A percentile compares a stretch with the other conserved stretches of the same genome.
phyloP scores from a whole-genome alignment of 2,329 filamentous ascomycete genomes.

The Dryadomyces sulphureus region DNA sequence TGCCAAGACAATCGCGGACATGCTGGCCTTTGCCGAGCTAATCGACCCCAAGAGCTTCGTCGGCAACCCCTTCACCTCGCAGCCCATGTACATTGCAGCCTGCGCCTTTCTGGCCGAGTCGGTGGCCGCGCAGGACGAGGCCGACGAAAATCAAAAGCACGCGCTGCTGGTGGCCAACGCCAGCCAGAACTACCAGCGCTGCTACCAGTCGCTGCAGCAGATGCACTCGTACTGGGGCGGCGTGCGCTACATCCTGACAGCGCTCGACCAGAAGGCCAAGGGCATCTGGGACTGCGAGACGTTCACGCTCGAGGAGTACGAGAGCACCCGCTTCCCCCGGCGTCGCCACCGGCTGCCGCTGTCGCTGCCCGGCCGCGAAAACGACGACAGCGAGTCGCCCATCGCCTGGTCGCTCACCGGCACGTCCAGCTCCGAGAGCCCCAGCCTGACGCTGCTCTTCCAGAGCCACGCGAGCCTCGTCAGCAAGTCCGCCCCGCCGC shows the following conservation, averaged over 20 bases:
- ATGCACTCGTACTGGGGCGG: constrained; percentile 79
- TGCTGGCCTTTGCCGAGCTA: constrained; percentile 70
- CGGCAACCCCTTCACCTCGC: constrained; percentile 77
- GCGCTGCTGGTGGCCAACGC: constrained; percentile 66
- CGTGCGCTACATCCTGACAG: constrained; percentile 73
- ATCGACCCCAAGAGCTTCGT: constrained; percentile 77
- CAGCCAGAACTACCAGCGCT: constrained; percentile 75
- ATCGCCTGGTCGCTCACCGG: constrained; percentile 84
- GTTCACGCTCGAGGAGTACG: constrained; percentile 59
- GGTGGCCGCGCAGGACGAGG: constrained; percentile 20
- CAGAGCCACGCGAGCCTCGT: constrained; percentile 29
- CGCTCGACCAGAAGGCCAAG: constrained; percentile 75
- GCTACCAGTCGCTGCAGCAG: constrained; percentile 69
- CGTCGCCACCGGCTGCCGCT: constrained; percentile 28
- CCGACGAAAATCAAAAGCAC: constrained; percentile 34
- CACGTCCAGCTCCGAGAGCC: constrained; percentile 72
- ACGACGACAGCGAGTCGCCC: constrained; percentile 34
- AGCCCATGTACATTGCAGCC: constrained; percentile 83
- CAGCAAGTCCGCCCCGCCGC: too few species aligned
- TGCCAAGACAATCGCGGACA: constrained; percentile 83
- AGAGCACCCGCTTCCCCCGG: constrained; percentile 45
- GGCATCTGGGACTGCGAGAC: constrained; percentile 68
- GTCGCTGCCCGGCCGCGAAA: constrained; percentile 26
- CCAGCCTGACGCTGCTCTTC: constrained; percentile 70
- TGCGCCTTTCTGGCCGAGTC: constrained; percentile 80